Conservation (phyloP, 257 asterid genomes). For the Nicotiana noctiflora region DNA sequence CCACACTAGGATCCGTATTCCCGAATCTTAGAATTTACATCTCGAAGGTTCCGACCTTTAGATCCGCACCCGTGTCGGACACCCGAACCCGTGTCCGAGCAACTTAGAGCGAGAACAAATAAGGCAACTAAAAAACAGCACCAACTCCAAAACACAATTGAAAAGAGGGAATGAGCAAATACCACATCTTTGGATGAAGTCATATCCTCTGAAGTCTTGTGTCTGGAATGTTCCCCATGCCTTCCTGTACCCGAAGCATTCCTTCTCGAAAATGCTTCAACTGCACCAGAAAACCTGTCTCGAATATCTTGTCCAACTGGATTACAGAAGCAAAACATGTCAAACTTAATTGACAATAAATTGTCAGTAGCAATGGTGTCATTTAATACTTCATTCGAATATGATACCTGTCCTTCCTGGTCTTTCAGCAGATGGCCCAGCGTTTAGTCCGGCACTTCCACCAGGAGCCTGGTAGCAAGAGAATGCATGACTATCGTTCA, state of each 20-base stretch:
- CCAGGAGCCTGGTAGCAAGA: constrained; percentile 47
- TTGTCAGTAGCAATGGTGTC: neutral
- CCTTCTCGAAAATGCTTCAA: constrained; percentile 83
- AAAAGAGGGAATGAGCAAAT: constrained; percentile 8
- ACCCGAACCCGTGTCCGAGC: too few species aligned
- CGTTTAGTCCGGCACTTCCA: constrained; percentile 48
- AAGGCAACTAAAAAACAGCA: neutral
- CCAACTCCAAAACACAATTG: neutral
- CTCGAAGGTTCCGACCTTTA: too few species aligned
- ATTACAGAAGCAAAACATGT: constrained; percentile 9
- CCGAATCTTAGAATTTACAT: too few species aligned
- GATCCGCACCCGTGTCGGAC: too few species aligned
- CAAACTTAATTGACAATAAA: neutral
- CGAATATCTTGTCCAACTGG: constrained; percentile 72
- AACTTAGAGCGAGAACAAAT: neutral
- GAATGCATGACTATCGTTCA: constrained; percentile 10
- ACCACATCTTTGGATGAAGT: constrained; percentile 97
- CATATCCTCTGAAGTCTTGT: constrained; percentile 55
- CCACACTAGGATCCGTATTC: too few species aligned
- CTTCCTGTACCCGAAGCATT: constrained; percentile 58
- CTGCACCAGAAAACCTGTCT: constrained; percentile 77
- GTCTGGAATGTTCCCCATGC: constrained; percentile 62
- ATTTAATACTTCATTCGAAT: neutral
- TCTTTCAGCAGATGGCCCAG: constrained; percentile 83
- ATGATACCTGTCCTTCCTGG: constrained; percentile 64